A percentile compares a stretch with the other conserved stretches of the same genome.
Evolutionary conservation across 768 basidiomycete species (phyloP).

Genomic region (Rhodotorula sphaerocarpa): DNA sequence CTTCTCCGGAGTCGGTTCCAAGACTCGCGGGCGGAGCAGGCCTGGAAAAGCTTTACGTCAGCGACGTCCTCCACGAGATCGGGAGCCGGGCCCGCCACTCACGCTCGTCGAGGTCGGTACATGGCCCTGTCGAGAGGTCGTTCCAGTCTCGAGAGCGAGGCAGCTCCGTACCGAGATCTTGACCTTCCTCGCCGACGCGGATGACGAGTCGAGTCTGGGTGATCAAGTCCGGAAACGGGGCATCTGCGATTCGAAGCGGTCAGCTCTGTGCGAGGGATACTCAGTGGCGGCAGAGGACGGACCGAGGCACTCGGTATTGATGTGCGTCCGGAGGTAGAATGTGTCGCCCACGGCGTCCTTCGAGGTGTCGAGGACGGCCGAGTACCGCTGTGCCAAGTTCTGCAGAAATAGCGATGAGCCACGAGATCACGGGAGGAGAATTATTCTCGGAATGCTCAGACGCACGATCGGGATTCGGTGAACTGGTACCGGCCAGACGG

Average conservation of each 20-base stretch:
- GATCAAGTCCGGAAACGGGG: conserved; percentile 8
- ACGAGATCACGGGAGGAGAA: no score
- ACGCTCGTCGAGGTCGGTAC: conserved; percentile 19
- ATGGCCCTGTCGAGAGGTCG: not conserved
- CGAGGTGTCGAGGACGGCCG: conserved; percentile 35
- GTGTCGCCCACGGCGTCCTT: conserved; percentile 31
- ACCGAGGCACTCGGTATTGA: conserved; percentile 21
- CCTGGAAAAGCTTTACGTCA: not conserved
- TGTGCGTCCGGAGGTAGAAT: conserved; percentile 9
- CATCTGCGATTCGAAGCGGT: not conserved
- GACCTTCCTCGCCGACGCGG: not conserved
- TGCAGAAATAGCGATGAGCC: conserved; percentile 2
- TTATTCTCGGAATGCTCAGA: no score
- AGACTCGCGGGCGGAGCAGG: not conserved
- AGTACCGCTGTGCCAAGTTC: conserved; percentile 33
- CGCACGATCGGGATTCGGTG: conserved; percentile 32
- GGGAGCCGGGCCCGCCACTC: not conserved
- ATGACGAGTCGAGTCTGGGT: conserved; percentile 9
- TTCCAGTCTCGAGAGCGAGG: conserved; percentile 5
- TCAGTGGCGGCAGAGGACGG: not conserved
- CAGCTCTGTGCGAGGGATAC: not conserved
- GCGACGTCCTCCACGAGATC: no score
- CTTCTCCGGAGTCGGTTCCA: not conserved
- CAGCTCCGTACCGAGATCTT: not conserved
- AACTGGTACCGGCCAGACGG: conserved; percentile 12